These are phyloP conservation scores for Martensiomyces pterosporus DNA, from an alignment of 192 early-diverging fungal species.

Conservation along the genomic window DNA sequence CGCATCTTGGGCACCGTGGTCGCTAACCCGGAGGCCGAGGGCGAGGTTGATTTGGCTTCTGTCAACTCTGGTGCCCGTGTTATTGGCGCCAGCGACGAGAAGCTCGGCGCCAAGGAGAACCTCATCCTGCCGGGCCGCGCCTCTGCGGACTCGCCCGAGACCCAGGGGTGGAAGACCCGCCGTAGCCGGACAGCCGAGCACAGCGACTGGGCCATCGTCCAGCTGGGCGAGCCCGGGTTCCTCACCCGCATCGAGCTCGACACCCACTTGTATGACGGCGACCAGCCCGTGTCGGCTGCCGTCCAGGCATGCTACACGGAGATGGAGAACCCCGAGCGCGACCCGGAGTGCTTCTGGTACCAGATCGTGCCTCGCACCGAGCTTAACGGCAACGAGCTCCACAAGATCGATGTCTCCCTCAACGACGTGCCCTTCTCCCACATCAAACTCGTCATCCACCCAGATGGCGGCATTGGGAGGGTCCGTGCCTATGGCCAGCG, in stretches of 20 bases:
- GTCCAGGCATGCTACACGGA: slow-evolving; percentile 63
- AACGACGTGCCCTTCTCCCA: slow-evolving; percentile 60
- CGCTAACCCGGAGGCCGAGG: slow-evolving; percentile 18
- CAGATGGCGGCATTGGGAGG: slow-evolving; percentile 83
- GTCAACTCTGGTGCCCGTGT: slow-evolving; percentile 58
- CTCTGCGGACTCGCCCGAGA: slow-evolving; percentile 50
- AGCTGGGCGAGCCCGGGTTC: slow-evolving; percentile 69
- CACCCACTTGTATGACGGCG: slow-evolving; percentile 82
- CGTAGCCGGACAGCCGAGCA: slow-evolving; percentile 60
- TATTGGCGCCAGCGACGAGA: slow-evolving; percentile 61
- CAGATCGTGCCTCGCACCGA: slow-evolving; percentile 46
- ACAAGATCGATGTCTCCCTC: slow-evolving; percentile 58
- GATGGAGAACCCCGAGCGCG: slow-evolving; percentile 47
- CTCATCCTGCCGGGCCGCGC: slow-evolving; percentile 74
- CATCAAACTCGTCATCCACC: slow-evolving; percentile 65
- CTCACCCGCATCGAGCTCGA: slow-evolving; percentile 76
- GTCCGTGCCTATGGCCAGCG: slow-evolving; percentile 74
- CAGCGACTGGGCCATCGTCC: slow-evolving; percentile 70
- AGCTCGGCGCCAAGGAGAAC: slow-evolving; percentile 63
- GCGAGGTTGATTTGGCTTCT: slow-evolving; percentile 59
- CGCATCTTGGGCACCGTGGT: slow-evolving; percentile 61
- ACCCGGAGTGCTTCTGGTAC: slow-evolving; percentile 63
- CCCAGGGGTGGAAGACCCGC: slow-evolving; percentile 87
- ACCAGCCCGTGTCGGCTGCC: slow-evolving; percentile 70
- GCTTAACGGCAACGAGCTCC: slow-evolving; percentile 51